These are phyloP conservation scores for Vinca minor DNA, from an alignment of 257 asterid genomes.

Conservation along the genomic window DNA sequence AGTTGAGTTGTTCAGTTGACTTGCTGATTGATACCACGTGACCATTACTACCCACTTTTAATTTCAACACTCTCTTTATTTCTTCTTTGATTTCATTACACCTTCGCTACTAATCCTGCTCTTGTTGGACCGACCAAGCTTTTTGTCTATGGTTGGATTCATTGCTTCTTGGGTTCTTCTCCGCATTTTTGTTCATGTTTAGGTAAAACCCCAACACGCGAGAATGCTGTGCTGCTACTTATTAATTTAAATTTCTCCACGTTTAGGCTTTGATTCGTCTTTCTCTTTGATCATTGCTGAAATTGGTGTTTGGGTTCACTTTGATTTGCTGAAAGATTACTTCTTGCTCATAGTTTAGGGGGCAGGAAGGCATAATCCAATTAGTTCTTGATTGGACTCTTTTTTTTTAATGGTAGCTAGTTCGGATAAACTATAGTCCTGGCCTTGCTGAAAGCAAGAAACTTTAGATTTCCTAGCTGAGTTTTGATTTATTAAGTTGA, in stretches of 20 bases:
- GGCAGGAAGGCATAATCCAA: neutral
- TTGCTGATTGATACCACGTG: too few species aligned
- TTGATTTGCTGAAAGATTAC: neutral
- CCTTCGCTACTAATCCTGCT: neutral
- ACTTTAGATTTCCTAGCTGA: too few species aligned
- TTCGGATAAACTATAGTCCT: too few species aligned
- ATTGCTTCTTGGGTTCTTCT: neutral
- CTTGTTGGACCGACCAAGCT: too few species aligned
- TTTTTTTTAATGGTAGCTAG: too few species aligned
- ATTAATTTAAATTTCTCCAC: neutral
- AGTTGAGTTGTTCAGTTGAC: conserved; percentile 4
- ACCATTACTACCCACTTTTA: too few species aligned
- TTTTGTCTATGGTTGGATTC: neutral
- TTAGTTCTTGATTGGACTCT: neutral
- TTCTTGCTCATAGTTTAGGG: too few species aligned
- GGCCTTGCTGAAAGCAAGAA: too few species aligned
- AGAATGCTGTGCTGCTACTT: neutral
- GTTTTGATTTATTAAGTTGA: too few species aligned
- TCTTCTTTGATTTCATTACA: neutral
- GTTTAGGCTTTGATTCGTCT: neutral
- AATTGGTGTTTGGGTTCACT: neutral
- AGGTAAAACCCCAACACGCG: neutral
- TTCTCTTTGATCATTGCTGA: conserved; percentile 1
- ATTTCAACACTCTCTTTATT: too few species aligned
- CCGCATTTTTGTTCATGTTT: neutral